A percentile compares a stretch with the other conserved stretches of the same genome.
Conservation (phyloP, 2,329 filamentous ascomycete species). For the Berkeleyomyces rouxiae region DNA sequence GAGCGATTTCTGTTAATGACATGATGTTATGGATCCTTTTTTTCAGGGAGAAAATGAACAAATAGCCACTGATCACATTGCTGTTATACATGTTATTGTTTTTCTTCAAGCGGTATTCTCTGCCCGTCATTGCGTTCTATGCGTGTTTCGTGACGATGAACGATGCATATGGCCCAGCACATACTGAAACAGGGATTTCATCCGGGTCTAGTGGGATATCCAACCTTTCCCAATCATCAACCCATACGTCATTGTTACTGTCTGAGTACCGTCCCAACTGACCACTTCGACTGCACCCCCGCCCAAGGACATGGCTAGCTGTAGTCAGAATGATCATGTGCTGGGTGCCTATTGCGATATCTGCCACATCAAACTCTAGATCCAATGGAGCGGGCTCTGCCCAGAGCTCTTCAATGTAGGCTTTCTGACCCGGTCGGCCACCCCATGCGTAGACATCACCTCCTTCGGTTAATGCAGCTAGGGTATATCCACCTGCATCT, state of each 20-base stretch:
- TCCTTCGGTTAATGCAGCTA: conserved; percentile 40
- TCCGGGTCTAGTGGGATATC: conserved; percentile 18
- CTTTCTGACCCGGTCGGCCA: conserved; percentile 14
- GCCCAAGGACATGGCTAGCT: conserved; percentile 33
- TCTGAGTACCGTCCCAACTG: conserved; percentile 34
- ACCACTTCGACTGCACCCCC: conserved; percentile 40
- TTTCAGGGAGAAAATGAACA: conserved; percentile 11
- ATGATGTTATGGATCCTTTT: conserved; percentile 13
- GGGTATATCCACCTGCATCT: conserved; percentile 37
- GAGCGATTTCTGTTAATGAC: conserved; percentile 12
- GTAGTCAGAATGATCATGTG: conserved; percentile 41
- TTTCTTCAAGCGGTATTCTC: not conserved
- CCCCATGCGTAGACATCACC: conserved; percentile 49
- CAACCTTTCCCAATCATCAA: conserved; percentile 24
- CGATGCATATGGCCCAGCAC: conserved; percentile 32
- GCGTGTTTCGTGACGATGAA: conserved; percentile 26
- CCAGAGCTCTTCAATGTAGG: conserved; percentile 6
- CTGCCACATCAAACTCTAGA: conserved; percentile 33
- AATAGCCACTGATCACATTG: conserved; percentile 7
- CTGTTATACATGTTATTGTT: not conserved
- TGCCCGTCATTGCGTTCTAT: not conserved
- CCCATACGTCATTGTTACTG: conserved; percentile 4
- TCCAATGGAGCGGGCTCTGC: conserved; percentile 28
- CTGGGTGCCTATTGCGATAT: conserved; percentile 39
- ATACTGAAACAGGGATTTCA: conserved; percentile 24